A percentile compares a stretch with the other conserved stretches of the same genome.
These are phyloP conservation scores for Anastatica hierochuntica DNA, from an alignment of 345 rosid species.

Conservation along the genomic window DNA sequence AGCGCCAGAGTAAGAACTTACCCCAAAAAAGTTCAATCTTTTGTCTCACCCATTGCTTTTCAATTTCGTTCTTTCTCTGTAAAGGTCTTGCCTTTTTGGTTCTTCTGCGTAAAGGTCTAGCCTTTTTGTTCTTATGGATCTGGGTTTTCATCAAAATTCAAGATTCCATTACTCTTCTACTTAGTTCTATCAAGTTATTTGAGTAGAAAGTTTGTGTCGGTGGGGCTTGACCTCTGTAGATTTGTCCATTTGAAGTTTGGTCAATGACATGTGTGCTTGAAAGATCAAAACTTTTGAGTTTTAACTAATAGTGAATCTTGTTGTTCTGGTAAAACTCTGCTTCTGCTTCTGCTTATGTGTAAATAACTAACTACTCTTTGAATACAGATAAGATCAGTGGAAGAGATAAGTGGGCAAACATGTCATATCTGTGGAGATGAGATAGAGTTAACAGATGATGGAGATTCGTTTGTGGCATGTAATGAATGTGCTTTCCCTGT, in stretches of 20 bases:
- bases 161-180: not conserved
- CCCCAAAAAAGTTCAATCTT: not conserved
- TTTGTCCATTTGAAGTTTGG: not conserved
- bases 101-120: conserved; percentile 9
- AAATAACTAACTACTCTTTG: no score
- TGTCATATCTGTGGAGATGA: conserved; percentile 96
- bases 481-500: conserved; percentile 98
- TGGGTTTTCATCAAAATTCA: not conserved
- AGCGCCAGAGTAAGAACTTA: conserved; percentile 47
- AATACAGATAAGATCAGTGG: conserved; percentile 56
- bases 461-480: conserved; percentile 92
- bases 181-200: not conserved
- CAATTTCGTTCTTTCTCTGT: not conserved
- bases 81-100: conserved; percentile 12
- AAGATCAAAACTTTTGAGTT: not conserved
- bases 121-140: conserved; percentile 16
- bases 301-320: not conserved
- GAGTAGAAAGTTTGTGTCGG: conserved; percentile 21
- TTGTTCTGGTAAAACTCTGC: no score
- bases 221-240: not conserved
- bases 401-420: conserved; percentile 59
- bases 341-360: no score
- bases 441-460: conserved; percentile 51
- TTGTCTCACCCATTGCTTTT: not conserved
- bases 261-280: no score